Evolutionary conservation across 768 basidiomycete genomes (phyloP), one percentile per base, ranked within the genome.

Genomic region (Boletus sp.): DNA sequence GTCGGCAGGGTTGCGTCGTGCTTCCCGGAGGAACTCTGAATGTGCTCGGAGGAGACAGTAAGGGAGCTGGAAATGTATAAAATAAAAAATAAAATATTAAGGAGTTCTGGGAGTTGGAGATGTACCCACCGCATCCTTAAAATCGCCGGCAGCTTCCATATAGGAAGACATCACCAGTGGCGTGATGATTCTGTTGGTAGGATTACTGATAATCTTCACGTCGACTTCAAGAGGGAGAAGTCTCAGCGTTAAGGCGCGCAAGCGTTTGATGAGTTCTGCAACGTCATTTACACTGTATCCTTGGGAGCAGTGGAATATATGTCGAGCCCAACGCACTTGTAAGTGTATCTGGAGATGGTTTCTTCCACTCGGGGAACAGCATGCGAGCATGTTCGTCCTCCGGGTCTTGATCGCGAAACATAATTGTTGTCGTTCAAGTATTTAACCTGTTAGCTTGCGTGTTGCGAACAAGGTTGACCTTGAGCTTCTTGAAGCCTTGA

Each of bases 171-270:
- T 81, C 42, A 96, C 90, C 47, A 78, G 75, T 0, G 87, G 87
- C 0, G 92, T 94, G 41, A 96, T 90, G 47, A 94, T 78, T 54
- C 90, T 81, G 69, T 87, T 90, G 0, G 89, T 93, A 0, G 93
- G 83, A 33, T 87, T 85, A 63, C 77, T 82, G 50, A 97, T 82
- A 23, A 70, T 77, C 33, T 75, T 73, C 4, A 79, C 72, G 35
- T 88, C 80, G 15, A 95, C 91, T 71, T 95, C 84, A 9, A 93
- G 78, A 9, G 93, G 94, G 3, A 97, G 77, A 5, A 97, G 76
- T 42, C 74, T 79, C 51, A 88, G 69, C 3, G 88, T 90, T 61
- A 97, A 75, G 3, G 87, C 82, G 47, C 90, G 81, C 48, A 95
- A 75, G 38, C 93, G 84, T 61, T 81, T 87, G 34, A 94, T 81